Percentiles rank a stretch among this genome's conserved stretches.
These are phyloP conservation scores for Aureobasidium sp. DNA, from an alignment of 2,329 filamentous ascomycete genomes.

Conservation along the genomic window DNA sequence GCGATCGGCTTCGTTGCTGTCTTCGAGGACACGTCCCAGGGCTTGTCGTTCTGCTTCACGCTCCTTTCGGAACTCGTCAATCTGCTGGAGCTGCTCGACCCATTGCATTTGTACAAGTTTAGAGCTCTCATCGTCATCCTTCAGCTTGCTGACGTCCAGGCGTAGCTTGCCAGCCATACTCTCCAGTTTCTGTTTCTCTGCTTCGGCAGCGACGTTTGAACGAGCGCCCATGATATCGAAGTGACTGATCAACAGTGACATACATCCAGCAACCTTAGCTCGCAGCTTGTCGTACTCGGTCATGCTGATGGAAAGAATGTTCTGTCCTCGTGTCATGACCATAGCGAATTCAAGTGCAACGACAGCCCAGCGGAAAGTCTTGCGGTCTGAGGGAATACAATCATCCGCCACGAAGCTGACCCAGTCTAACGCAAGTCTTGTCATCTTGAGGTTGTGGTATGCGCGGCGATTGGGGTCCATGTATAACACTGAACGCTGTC, in stretches of 20 bases:
- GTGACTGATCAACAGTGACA: slow-evolving; percentile 94
- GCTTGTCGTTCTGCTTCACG: slow-evolving; percentile 79
- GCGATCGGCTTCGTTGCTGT: slow-evolving; percentile 89
- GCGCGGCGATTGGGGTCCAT: slow-evolving; percentile 93
- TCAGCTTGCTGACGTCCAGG: slow-evolving; percentile 64
- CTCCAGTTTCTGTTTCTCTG: slow-evolving; percentile 82
- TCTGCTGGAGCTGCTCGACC: slow-evolving; percentile 59
- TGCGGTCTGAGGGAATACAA: slow-evolving; percentile 85
- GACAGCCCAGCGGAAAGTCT: slow-evolving; percentile 96
- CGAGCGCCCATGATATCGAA: slow-evolving; percentile 98
- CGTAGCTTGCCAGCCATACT: slow-evolving; percentile 67
- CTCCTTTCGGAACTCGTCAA: slow-evolving; percentile 71
- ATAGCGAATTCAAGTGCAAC: slow-evolving; percentile 92
- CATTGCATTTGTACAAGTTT: slow-evolving; percentile 67
- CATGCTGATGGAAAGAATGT: slow-evolving; percentile 84
- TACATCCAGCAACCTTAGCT: slow-evolving; percentile 88
- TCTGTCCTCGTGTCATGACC: slow-evolving; percentile 89
- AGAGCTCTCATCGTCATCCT: slow-evolving; percentile 79
- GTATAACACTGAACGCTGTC: slow-evolving; percentile 85
- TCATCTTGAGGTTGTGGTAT: slow-evolving; percentile 95
- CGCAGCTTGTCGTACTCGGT: slow-evolving; percentile 77
- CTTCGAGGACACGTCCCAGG: slow-evolving; percentile 83
- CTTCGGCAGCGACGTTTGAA: slow-evolving; percentile 85
- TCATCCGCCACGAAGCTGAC: slow-evolving; percentile 97
- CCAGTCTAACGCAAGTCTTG: slow-evolving; percentile 90